Base-by-base conservation (phyloP, 805 yeast genomes). In the Candida nanaspora region DNA sequence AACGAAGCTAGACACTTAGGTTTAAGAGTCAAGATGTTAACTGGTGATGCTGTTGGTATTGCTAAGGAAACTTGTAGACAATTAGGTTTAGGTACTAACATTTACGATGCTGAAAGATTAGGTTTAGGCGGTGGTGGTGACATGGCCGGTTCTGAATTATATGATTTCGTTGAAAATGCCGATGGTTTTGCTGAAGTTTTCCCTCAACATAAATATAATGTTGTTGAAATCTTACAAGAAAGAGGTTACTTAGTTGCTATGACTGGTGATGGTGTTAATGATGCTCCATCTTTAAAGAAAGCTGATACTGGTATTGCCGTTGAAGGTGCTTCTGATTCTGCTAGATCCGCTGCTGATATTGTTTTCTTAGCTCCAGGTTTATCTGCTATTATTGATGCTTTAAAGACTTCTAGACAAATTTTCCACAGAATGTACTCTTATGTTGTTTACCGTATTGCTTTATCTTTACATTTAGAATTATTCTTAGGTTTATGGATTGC, bases 211-310 rank as follows among this genome's bases (percentile, higher is more conserved):
- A 87, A 87, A 75, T 86, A 85, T 76, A 86, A 82, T 66, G 95
- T 89, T 61, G 96, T 87, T 69, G 95, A 86, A 74, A 86, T 86
- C 66, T 78, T 87, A 69, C 96, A 87, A 77, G 78, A 82, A 67
- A 82, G 95, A 79, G 96, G 96, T 72, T 86, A 84, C 82, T 78
- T 87, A 72, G 95, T 88, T 72, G 96, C 96, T 70, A 87, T 87
- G 96, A 87, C 96, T 76, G 96, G 96, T 84, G 96, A 87, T 67
- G 96, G 96, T 86, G 96, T 87, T 66, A 87, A 87, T 77, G 96
- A 87, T 73, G 95, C 96, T 60, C 96, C 96, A 62, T 87, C 96
- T 52, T 79, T 87, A 72, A 87, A 87, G 87, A 87, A 87, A 79
- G 95, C 94, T 58, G 88, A 82, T 62, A 80, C 86, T 55, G 97